Conservation (phyloP, 164 flowering plant genomes). For the Aristolochia californica region DNA sequence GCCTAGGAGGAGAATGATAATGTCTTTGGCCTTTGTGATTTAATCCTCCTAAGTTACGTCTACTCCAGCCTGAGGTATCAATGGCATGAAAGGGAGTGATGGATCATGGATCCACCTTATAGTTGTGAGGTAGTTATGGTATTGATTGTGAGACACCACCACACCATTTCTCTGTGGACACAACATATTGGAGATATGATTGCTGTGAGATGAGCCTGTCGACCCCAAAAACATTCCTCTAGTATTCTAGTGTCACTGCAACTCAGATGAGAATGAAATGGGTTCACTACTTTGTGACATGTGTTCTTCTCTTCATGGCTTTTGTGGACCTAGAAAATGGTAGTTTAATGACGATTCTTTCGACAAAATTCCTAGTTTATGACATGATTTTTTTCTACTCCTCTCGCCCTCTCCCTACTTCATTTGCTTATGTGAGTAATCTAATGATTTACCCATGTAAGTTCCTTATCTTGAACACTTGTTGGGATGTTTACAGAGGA, state of each 20-base stretch:
- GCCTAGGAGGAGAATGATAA: not conserved
- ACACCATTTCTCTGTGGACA: constrained; percentile 1
- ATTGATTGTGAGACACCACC: constrained; percentile 15
- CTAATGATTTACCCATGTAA: too few relatives aligned
- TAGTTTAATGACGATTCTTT: not conserved
- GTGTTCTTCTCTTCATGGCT: not conserved
- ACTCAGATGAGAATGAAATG: not conserved
- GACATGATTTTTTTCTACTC: not conserved
- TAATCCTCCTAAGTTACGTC: not conserved
- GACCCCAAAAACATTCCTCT: constrained; percentile 17
- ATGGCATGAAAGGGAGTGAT: constrained; percentile 12
- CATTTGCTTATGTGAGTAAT: too few relatives aligned
- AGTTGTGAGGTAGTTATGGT: constrained; percentile 14
- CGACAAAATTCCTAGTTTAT: not conserved
- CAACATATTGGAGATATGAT: not conserved
- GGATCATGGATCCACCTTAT: constrained; percentile 16
- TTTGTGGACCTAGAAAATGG: not conserved
- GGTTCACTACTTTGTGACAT: not conserved
- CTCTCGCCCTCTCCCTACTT: not conserved
- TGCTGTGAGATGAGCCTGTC: constrained; percentile 10
- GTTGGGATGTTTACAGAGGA: too few relatives aligned
- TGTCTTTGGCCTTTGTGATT: constrained; percentile 1
- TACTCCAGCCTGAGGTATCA: not conserved
- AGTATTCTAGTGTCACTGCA: not conserved
- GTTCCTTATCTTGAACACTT: too few relatives aligned